Evolutionary conservation across 192 early-diverging fungal genomes (phyloP), one percentile per base, ranked within the genome.

Genomic region (Rhizophagus prolifer): DNA sequence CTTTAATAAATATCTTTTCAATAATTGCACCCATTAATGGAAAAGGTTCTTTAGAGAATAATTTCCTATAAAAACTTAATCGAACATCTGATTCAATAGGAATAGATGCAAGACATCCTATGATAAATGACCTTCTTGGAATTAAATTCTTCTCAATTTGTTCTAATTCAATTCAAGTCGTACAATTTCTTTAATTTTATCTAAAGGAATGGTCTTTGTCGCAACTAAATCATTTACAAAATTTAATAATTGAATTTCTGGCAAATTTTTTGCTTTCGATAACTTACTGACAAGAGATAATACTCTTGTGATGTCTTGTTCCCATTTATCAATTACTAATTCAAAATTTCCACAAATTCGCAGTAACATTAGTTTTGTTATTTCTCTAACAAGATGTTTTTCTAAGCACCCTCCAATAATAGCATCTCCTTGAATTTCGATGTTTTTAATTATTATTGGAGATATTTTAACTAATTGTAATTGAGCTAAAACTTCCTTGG

Each of bases 1-100:
- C 10, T 2, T n/a, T 30, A 36, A 36, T 0, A 38, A 78, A 60
- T 3, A 72, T 62, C 16, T 23, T 54, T n/a, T 13, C 26, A 21
- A 78, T 72, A 26, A 73, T 63, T 21, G 77, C 13, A 4, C 36
- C 36, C 26, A 73, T 50, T 10, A 74, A 62, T 6, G 70, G 77
- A n/a, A 74, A 64, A 10, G 41, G 44, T 34, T n/a, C 47, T 61
- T 60, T 19, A 12, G 77, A 61, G 41, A 78, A 74, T 44, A 78
- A 23, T 0, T 64, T 64, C 23, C 63, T 4, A 62, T 70, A 78
- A 61, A 78, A 36, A 16, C 21, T 13, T 31, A 63, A 9, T 21
- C 9, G 34, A 54, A 41, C 30, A 23, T 9, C 38, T 23, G 77
- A 78, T n/a, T 78, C 58, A 4, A 36, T 41, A 0, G 38, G 34